Evolutionary conservation across 331 rosid genomes (phyloP), one percentile per base, ranked within the genome.

Genomic region (Pyracantha coccinea): DNA sequence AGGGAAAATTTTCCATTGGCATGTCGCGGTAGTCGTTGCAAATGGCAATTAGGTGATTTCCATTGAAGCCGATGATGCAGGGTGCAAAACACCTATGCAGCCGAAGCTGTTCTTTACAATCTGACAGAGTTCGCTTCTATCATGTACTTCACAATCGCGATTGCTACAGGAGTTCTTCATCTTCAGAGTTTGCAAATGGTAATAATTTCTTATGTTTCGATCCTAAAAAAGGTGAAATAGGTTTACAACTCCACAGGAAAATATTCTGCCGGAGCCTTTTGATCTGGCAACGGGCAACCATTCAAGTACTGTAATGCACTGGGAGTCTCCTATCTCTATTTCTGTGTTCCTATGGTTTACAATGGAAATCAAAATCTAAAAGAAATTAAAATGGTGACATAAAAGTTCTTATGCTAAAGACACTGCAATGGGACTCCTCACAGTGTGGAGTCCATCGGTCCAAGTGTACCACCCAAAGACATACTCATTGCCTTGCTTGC

Each of bases 381-480:
- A 25, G 45, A 53, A 35, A 5, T 24, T 16, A 76, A 58, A 61
- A 31, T 57, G 66, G 28, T 27, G 60, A 71, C 68, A 10, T 4
- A 38, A 0, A 5, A 54, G 25, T 45, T 45, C 7, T 75, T 61
- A 84, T 8, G 69, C 72, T 69, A 88, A 81, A 45, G 96, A 95
- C 64, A 92, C 87, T n/a, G 91, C 93, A 20, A 95, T 81, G 16
- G 92, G 92, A 79, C 97, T 90, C 84, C 86, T 86, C 7, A 95
- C 97, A 31, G 15, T 23, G 45, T 85, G 85, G 29, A 17, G 23
- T 17, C 81, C 61, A 54, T 84, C 72, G 45, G 58, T 85, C 99
- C 97, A 95, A 66, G 85, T 71, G 77, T 89, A 95, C 96, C 92
- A 86, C 62, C 99, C 99, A 69, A 95, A 95, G 50, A 69, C 79